Conservation (phyloP, 305 asterid genomes). For the Fraxinus latifolia region DNA sequence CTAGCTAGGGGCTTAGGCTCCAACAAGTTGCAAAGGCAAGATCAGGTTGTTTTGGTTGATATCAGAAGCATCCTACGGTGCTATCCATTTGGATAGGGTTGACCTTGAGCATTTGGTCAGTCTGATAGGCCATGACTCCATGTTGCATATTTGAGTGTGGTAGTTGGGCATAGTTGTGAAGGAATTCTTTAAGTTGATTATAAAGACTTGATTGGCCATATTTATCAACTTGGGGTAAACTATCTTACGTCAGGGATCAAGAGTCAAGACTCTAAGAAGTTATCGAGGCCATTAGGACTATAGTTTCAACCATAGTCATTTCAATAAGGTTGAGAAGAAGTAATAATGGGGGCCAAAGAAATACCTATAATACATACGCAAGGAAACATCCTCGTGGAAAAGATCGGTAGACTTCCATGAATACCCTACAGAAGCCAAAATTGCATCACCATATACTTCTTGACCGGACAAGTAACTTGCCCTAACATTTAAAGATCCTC, state of each 20-base stretch:
- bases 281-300: background rate
- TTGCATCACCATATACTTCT: constrained; percentile 72
- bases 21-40: background rate
- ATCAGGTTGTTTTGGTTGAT: background rate
- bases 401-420: constrained; percentile 69
- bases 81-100: background rate
- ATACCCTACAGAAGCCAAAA: constrained; percentile 83
- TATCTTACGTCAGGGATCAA: background rate
- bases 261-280: background rate
- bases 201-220: background rate
- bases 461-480: constrained; percentile 80
- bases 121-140: background rate
- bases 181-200: background rate
- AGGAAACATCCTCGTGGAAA: constrained; percentile 55
- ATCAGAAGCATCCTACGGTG: background rate
- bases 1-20: background rate
- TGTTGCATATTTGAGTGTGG: background rate
- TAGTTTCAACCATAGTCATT: background rate
- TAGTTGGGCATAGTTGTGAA: background rate
- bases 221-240: background rate
- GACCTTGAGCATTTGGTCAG: background rate
- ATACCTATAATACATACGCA: constrained; percentile 71
- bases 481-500: constrained; percentile 54
- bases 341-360: constrained; percentile 17
- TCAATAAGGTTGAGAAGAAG: constrained; percentile 13